A percentile compares a stretch with the other conserved stretches of the same genome.
phyloP scores from a whole-genome alignment of 2,329 filamentous ascomycete genomes.

The Aureobasidium subglaciale region DNA sequence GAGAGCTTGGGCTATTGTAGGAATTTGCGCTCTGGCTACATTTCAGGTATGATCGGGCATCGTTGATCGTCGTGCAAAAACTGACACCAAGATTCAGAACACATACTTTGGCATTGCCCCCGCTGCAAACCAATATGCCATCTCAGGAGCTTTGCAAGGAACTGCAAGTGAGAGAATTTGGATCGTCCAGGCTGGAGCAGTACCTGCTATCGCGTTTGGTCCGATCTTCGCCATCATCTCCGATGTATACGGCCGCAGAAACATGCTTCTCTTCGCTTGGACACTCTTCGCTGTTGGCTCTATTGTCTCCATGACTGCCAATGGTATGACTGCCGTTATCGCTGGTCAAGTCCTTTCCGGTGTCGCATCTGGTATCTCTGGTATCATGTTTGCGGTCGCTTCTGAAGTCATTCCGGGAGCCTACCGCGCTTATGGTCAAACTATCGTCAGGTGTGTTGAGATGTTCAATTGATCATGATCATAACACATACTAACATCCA shows the following conservation, averaged over 20 bases:
- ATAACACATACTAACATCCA: neutral
- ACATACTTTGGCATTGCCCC: constrained; percentile 10
- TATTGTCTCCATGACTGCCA: constrained; percentile 6
- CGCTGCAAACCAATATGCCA: constrained; percentile 10
- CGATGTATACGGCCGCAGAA: neutral
- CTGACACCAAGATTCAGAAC: neutral
- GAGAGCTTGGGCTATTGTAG: constrained; percentile 9
- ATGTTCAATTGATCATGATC: neutral
- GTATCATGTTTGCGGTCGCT: constrained; percentile 9
- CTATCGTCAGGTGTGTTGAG: neutral
- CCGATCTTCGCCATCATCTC: constrained; percentile 9
- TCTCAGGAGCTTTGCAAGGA: neutral
- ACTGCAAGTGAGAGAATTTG: constrained; percentile 10
- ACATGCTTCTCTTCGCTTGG: neutral
- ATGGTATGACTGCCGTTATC: constrained; percentile 1
- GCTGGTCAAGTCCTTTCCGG: constrained; percentile 6
- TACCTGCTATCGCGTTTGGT: constrained; percentile 5
- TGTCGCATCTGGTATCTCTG: constrained; percentile 7
- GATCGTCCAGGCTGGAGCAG: constrained; percentile 6
- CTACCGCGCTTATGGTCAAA: constrained; percentile 7
- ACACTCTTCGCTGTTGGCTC: neutral
- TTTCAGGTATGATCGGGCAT: neutral
- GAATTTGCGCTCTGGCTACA: neutral
- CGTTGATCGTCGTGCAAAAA: neutral
- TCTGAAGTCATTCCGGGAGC: constrained; percentile 5